A percentile compares a stretch with the other conserved stretches of the same genome.
Evolutionary conservation across 306 rosid species (phyloP).

Genomic region (Quercus agrifolia): DNA sequence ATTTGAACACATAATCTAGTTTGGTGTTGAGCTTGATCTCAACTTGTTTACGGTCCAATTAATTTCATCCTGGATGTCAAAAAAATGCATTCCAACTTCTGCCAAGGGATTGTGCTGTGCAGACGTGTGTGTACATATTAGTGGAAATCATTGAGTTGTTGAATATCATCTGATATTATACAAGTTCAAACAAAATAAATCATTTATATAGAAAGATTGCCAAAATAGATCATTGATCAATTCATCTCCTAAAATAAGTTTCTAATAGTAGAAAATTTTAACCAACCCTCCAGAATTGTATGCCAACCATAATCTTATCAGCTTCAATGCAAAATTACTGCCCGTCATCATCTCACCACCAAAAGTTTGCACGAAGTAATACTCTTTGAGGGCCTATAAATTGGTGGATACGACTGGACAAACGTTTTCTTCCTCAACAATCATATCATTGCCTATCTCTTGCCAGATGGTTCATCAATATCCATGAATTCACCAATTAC

Average conservation of each 20-base stretch:
- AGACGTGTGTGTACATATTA: too few relatives aligned
- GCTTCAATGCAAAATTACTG: background rate
- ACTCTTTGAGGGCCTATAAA: background rate
- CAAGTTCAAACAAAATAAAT: background rate
- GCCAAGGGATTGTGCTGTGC: too few relatives aligned
- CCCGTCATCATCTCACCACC: background rate
- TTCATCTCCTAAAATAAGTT: background rate
- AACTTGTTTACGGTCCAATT: too few relatives aligned
- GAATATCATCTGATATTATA: background rate
- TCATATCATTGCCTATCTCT: constrained; percentile 1
- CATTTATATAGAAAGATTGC: background rate
- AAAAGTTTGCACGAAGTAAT: background rate
- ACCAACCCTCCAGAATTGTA: background rate
- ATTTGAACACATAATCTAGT: too few relatives aligned
- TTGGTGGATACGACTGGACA: constrained; percentile 4
- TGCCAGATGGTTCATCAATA: background rate
- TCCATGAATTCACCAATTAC: constrained; percentile 62
- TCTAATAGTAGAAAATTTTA: background rate
- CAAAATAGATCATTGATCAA: background rate
- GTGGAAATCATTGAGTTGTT: background rate
- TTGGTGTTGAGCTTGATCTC: too few relatives aligned
- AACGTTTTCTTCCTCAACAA: background rate
- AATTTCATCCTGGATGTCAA: too few relatives aligned
- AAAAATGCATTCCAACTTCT: too few relatives aligned
- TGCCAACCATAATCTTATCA: background rate